phyloP scores from a whole-genome alignment of 306 rosid genomes.

The Rosa rugosa region DNA sequence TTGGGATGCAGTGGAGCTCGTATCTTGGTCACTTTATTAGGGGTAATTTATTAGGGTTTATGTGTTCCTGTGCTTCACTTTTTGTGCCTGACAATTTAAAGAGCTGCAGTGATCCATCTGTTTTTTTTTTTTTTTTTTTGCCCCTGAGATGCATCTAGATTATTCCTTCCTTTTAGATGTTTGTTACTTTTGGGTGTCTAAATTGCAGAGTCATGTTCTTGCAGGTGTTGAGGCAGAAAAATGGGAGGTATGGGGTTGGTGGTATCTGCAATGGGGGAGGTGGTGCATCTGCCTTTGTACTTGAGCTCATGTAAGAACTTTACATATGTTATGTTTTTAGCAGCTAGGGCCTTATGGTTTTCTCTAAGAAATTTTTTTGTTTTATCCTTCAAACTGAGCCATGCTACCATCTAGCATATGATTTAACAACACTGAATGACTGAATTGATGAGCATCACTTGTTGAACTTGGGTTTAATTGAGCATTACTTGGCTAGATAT shows the following conservation, averaged over 20 bases:
- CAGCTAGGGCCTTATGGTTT: no score
- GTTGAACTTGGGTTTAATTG: no score
- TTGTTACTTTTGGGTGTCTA: slow-evolving; percentile 22
- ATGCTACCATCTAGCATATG: no score
- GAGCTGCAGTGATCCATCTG: background rate
- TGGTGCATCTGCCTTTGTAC: slow-evolving; percentile 90
- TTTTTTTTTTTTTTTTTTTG: background rate
- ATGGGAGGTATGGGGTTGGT: slow-evolving; percentile 81
- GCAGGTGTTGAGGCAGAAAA: slow-evolving; percentile 76
- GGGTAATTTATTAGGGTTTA: slow-evolving; percentile 49
- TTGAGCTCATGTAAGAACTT: slow-evolving; percentile 74
- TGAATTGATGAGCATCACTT: no score
- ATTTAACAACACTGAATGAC: no score
- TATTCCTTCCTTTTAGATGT: background rate
- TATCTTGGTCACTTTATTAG: slow-evolving; percentile 77
- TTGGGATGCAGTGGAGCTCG: slow-evolving; percentile 99
- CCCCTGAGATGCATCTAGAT: background rate
- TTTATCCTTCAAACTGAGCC: no score
- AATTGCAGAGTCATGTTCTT: slow-evolving; percentile 25
- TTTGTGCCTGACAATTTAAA: slow-evolving; percentile 4
- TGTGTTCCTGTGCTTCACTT: background rate
- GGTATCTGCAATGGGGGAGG: slow-evolving; percentile 96
- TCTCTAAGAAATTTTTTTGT: no score
- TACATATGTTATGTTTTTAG: slow-evolving; percentile 9
- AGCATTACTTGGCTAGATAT: no score